Base-by-base conservation (phyloP, 331 rosid genomes). In the Stylosanthes scabra region DNA sequence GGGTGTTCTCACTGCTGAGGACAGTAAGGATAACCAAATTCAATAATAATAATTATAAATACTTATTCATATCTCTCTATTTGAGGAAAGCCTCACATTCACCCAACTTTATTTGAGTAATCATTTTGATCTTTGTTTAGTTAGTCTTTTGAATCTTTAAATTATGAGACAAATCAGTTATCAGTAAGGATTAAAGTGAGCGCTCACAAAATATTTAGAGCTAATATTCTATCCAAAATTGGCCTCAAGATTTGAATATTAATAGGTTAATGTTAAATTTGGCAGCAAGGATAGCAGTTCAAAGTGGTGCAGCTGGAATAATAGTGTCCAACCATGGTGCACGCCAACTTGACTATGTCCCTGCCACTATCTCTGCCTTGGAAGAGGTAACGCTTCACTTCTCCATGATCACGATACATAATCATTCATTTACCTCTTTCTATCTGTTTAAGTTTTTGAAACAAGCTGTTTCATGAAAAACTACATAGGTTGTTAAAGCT, bases 321-420 rank as follows among this genome's bases (percentile, higher is more conserved):
- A 88, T 91, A 49, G 89, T 91, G 28, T 91, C 94, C 69, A 91
- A 91, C 34, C 97, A 91, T 58, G 92, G 94, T 78, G 97, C 97
- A 58, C 69, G 94, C 58, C 97, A 91, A 66, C 94, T 91, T 49
- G 97, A 91, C 57, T 88, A 85, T 74, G 93, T 84, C 3, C 97
- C 89, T 20, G 83, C 97, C 13, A 91, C 94, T 60, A 88, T 91
- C 59, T 12, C 62, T 71, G 97, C 91, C 69, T 83, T 87, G 52
- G 92, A 90, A 78, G 90, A 85, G 92, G 88, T 83, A 20, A 0
- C 25, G 25, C n/a, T n/a, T n/a, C n/a, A n/a, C n/a, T n/a, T n/a
- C n/a, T n/a, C n/a, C n/a, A 20, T 20, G 25, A 20, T 20, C 25
- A 20, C 25, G 25, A 20, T 20, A 20, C 1, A 0, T 20, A 20